Percentiles rank a stretch among this genome's conserved stretches.
Conservation (phyloP, 202 grass and related monocot species). For the Tripidium arundinaceum region DNA sequence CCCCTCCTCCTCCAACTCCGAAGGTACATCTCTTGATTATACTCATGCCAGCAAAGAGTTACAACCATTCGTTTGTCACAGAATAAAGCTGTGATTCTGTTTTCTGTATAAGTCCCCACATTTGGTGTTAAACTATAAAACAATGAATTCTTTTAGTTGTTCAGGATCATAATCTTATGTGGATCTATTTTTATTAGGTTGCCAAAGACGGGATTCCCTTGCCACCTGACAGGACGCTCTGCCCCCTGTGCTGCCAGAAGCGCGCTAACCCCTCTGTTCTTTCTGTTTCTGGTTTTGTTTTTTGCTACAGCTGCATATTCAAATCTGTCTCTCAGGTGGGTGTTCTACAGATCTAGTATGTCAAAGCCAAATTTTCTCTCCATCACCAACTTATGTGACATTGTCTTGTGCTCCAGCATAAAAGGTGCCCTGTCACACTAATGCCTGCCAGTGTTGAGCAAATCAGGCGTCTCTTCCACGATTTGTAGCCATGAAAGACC, state of each 20-base stretch:
- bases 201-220: slow-evolving; percentile 81
- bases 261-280: slow-evolving; percentile 83
- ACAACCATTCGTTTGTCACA: background rate
- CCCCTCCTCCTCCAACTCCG: slow-evolving; percentile 75
- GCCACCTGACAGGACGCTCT: slow-evolving; percentile 60
- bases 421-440: slow-evolving; percentile 73
- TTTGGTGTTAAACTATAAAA: no score
- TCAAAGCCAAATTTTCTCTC: background rate
- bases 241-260: slow-evolving; percentile 87
- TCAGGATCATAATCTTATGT: slow-evolving; percentile 14
- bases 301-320: slow-evolving; percentile 97
- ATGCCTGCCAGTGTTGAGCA: slow-evolving; percentile 77
- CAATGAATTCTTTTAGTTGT: background rate
- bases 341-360: background rate
- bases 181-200: slow-evolving; percentile 45
- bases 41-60: slow-evolving; percentile 3
- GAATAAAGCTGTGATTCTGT: slow-evolving; percentile 6
- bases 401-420: slow-evolving; percentile 59
- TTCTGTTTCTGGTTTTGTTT: slow-evolving; percentile 95
- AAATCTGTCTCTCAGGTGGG: slow-evolving; percentile 89
- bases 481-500: slow-evolving; percentile 53
- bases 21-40: slow-evolving; percentile 45
- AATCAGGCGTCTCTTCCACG: slow-evolving; percentile 91
- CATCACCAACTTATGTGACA: background rate
- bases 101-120: background rate